A percentile compares a stretch with the other conserved stretches of the same genome.
Conservation (phyloP, 345 rosid species). For the Alliaria petiolata region DNA sequence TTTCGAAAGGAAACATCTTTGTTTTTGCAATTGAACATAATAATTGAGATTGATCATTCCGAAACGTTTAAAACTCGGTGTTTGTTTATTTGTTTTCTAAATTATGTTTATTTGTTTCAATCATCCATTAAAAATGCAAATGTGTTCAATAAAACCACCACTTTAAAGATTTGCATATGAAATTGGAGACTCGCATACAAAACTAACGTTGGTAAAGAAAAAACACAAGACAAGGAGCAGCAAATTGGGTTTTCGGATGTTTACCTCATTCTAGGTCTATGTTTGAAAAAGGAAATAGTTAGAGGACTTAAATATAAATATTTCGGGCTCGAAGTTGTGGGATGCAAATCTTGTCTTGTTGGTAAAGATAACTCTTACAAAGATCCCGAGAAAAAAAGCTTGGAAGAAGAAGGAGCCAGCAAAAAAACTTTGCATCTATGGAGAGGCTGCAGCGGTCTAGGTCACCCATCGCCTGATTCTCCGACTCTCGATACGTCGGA, state of each 20-base stretch:
- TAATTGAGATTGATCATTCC: neutral
- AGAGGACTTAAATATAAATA: neutral
- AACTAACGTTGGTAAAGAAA: no score
- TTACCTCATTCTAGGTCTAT: neutral
- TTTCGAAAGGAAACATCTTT: no score
- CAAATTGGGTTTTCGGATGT: neutral
- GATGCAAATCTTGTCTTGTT: neutral
- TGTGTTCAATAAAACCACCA: no score
- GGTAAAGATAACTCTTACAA: neutral
- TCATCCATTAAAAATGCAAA: no score
- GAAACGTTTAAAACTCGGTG: neutral
- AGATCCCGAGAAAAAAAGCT: neutral
- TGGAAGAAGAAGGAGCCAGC: no score
- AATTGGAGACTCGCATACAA: no score
- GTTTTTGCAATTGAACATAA: no score
- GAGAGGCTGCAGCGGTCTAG: conserved; percentile 70
- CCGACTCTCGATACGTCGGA: conserved; percentile 84
- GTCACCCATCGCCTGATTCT: conserved; percentile 74
- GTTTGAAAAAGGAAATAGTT: neutral
- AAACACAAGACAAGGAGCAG: no score
- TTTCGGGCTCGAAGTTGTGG: no score
- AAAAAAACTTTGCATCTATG: conserved; percentile 75
- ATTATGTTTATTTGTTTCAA: no score
- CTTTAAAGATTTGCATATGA: no score
- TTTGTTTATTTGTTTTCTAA: no score